Base-by-base conservation (phyloP, 2,329 filamentous ascomycete species). In the Ceratocystiopsis sp. region DNA sequence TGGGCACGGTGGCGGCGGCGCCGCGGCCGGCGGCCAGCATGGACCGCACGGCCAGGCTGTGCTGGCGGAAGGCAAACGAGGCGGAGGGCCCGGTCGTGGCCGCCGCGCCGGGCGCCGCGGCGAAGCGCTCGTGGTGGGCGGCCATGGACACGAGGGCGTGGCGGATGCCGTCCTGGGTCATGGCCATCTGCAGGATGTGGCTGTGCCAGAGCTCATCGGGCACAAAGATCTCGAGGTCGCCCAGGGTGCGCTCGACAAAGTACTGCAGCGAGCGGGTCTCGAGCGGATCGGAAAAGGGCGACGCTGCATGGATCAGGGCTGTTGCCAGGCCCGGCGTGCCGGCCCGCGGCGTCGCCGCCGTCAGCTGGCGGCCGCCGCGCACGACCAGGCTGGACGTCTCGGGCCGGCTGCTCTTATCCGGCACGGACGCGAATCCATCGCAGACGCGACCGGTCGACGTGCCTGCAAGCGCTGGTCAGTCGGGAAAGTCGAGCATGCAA, bases 181-280 rank as follows among this genome's bases (percentile, higher is more conserved):
- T 33, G 5, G 47, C 43, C n/a, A 45, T 43, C 41, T 45, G 43
- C 35, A 49, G 17, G 14, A 47, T 43, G 21, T 49, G 45, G 39
- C 41, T 45, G 39, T 45, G 45, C 47, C 47, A 49, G 14, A 47
- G 45, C 18, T 41, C 37, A 40, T 49, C 47, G 4, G 47, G 45
- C 3, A 49, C 42, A n/a, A 49, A 49, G 1, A 36, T 41, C 37
- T 49, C 43, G 12, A 49, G 33, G 16, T 47, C 43, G 14, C 29
- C 34, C 11, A 45, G 38, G 2, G 47, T 49, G 16, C 42, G 38
- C 38, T 49, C 45, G 10, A 44, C 35, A 37, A 45, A 49, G 19
- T 41, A 49, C 29, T 42, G 37, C 16, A 48, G 45, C 2, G 45
- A 46, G 6, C 47, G 47, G 1, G 47, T 35, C 18, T 48, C 47